These are phyloP conservation scores for Amanita subjunquillea DNA, from an alignment of 768 basidiomycete genomes.

Conservation along the genomic window DNA sequence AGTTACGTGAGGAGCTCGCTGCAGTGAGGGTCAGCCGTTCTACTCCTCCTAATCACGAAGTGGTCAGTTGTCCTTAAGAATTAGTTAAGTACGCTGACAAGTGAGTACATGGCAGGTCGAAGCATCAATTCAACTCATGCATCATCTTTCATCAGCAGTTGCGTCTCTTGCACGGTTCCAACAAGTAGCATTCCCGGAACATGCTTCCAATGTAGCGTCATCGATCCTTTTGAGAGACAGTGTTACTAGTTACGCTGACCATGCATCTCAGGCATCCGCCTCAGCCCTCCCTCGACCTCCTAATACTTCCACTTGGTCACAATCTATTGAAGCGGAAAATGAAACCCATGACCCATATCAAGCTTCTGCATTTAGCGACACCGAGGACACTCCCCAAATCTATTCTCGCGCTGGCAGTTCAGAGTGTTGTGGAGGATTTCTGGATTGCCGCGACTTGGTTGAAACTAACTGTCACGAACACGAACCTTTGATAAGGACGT, in stretches of 20 bases:
- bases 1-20: conserved; percentile 38
- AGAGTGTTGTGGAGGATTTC: conserved; percentile 40
- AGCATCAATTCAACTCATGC: conserved; percentile 42
- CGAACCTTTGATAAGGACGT: conserved; percentile 13
- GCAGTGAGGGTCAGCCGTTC: conserved; percentile 25
- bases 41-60: conserved; percentile 14
- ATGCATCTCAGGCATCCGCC: conserved; percentile 4
- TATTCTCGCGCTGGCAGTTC: conserved; percentile 20
- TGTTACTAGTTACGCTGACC: not conserved
- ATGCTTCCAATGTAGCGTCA: conserved; percentile 18
- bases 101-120: conserved; percentile 26
- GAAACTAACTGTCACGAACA: conserved; percentile 13
- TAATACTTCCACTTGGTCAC: not conserved
- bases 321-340: not conserved
- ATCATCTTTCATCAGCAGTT: conserved; percentile 33
- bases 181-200: conserved; percentile 30
- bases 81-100: conserved; percentile 3
- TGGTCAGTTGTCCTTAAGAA: conserved; percentile 16
- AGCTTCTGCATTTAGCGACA: not conserved
- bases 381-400: not conserved
- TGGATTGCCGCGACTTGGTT: conserved; percentile 35
- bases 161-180: conserved; percentile 47
- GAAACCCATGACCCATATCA: not conserved
- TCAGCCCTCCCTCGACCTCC: not conserved
- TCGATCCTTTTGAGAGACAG: conserved; percentile 12